phyloP scores from a whole-genome alignment of 352 stramenopile genomes.

The Phytophthora sp. region DNA sequence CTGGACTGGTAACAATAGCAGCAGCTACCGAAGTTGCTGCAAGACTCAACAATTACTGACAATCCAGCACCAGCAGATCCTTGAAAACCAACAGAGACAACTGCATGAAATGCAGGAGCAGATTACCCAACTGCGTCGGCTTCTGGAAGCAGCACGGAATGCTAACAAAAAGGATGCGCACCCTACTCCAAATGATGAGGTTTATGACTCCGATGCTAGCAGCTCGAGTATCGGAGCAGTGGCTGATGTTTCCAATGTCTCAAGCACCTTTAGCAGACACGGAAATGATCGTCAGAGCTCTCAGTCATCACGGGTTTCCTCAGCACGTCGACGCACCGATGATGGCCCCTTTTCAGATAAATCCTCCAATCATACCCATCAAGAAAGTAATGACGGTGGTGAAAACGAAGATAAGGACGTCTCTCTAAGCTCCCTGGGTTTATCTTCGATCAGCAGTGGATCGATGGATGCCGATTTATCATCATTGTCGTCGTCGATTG shows the following conservation, averaged over 20 bases:
- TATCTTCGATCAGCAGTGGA: slow-evolving; percentile 67
- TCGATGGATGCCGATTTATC: slow-evolving; percentile 59
- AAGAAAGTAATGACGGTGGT: slow-evolving; percentile 8
- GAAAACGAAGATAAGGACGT: slow-evolving; percentile 15
- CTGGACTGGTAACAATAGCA: slow-evolving; percentile 6
- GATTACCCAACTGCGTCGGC: slow-evolving; percentile 55
- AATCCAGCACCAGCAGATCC: slow-evolving; percentile 78
- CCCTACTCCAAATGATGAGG: slow-evolving; percentile 5
- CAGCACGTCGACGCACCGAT: slow-evolving; percentile 5
- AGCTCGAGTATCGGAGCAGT: slow-evolving; percentile 29
- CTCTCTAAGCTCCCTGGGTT: slow-evolving; percentile 57
- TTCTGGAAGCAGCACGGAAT: slow-evolving; percentile 42
- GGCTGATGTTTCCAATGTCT: slow-evolving; percentile 32
- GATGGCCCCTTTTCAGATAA: slow-evolving; percentile 14
- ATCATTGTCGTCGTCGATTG: slow-evolving; percentile 66
- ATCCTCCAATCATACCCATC: slow-evolving; percentile 1
- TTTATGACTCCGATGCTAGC: slow-evolving; percentile 33
- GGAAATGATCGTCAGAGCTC: slow-evolving; percentile 17
- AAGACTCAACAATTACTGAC: slow-evolving; percentile 70
- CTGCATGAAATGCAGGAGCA: slow-evolving; percentile 78
- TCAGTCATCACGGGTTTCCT: slow-evolving; percentile 31
- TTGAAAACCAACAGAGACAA: slow-evolving; percentile 77
- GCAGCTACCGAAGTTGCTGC: slow-evolving; percentile 55
- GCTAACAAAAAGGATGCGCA: slow-evolving; percentile 24
- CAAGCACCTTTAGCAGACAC: slow-evolving; percentile 24